Evolutionary conservation across 2,329 filamentous ascomycete genomes (phyloP).

Genomic region (Aspergillus japonicus): DNA sequence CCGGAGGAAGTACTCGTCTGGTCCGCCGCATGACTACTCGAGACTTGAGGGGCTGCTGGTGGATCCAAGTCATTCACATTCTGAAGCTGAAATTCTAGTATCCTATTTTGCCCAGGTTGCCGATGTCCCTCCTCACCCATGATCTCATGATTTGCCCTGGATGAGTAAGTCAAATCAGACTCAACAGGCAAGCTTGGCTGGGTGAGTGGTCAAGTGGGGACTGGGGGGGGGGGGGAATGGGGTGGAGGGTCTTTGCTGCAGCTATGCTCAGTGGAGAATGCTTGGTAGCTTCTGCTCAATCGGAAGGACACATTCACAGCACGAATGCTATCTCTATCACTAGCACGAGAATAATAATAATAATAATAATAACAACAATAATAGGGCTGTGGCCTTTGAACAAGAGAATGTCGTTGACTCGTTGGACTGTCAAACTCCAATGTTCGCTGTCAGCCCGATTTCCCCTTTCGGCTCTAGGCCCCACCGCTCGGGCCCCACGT

Average conservation of each 20-base stretch:
- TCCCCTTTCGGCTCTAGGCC: conserved; percentile 18
- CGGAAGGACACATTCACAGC: conserved; percentile 10
- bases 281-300: conserved; percentile 12
- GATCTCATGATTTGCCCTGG: conserved; percentile 25
- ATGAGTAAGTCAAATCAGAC: conserved; percentile 9
- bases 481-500: conserved; percentile 15
- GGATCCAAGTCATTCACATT: conserved; percentile 2
- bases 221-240: background rate
- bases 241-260: background rate
- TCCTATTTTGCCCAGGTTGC: conserved; percentile 9
- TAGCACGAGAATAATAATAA: background rate
- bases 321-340: background rate
- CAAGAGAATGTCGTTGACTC: conserved; percentile 10
- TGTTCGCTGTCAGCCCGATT: conserved; percentile 24
- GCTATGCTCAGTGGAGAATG: conserved; percentile 12
- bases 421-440: conserved; percentile 19
- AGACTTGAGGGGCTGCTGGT: conserved; percentile 6
- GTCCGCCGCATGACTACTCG: conserved; percentile 12
- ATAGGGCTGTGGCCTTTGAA: conserved; percentile 5
- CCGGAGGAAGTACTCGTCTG: conserved; percentile 6
- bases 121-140: conserved; percentile 29
- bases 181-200: conserved; percentile 12
- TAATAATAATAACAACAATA: background rate
- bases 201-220: conserved; percentile 13
- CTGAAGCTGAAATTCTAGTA: conserved; percentile 10